Evolutionary conservation across 179 eudicot species (phyloP).

Genomic region (Actinidia polygama): DNA sequence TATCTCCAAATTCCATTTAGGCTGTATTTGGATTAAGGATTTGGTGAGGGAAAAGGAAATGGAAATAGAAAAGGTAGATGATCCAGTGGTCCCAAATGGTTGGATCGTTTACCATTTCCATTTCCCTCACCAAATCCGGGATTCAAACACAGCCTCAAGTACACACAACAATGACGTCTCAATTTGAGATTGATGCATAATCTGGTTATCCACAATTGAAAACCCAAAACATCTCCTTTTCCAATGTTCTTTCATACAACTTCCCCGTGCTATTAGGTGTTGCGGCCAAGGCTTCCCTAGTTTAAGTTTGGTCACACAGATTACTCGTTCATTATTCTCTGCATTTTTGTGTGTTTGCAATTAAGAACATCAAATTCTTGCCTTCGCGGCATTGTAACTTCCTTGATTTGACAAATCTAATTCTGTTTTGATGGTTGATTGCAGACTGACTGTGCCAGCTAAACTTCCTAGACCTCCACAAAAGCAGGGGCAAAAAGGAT

Average conservation of each 20-base stretch:
- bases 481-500: constrained; percentile 51
- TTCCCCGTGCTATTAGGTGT: neutral
- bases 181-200: too few relatives aligned
- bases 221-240: neutral
- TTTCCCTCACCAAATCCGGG: too few relatives aligned
- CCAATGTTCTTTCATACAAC: neutral
- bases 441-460: constrained; percentile 53
- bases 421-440: constrained; percentile 14
- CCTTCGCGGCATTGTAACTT: neutral
- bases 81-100: too few relatives aligned
- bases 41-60: too few relatives aligned
- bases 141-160: too few relatives aligned
- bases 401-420: neutral
- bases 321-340: neutral
- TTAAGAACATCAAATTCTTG: neutral
- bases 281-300: neutral
- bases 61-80: too few relatives aligned
- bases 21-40: too few relatives aligned
- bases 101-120: too few relatives aligned
- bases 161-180: too few relatives aligned
- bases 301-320: neutral
- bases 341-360: neutral
- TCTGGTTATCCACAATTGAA: neutral
- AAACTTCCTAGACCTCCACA: constrained; percentile 73
- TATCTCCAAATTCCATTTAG: neutral